Evolutionary conservation across 179 eudicot species (phyloP), one percentile per base, ranked within the genome.

Genomic region (Nepenthes alata): DNA sequence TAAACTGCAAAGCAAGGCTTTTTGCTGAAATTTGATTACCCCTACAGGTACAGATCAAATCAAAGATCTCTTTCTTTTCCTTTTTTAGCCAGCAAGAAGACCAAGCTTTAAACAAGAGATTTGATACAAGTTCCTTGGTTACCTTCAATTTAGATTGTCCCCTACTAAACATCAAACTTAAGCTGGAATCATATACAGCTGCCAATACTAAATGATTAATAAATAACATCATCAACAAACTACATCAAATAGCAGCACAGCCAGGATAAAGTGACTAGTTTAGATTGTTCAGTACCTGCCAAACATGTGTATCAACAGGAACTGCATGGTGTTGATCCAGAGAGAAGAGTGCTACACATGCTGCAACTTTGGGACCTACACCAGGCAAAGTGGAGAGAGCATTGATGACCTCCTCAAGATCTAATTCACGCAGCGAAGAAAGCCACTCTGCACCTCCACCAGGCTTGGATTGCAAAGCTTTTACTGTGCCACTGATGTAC

Each of bases 291-390:
- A 4, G 14, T 54, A 88, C 96, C 93, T 80, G 56, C 98, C 98
- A 91, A 56, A 91, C 91, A 64, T 91, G 98, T 4, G 95, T 86
- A 78, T 91, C 98, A 59, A 91, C 95, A 35, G 95, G 98, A 73
- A 91, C 80, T 13, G 98, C 91, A 47, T 89, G 96, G 75, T 91
- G 98, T 38, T 91, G 98, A 70, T 91, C 98, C 53, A 91, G 76
- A 70, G 96, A 84, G 69, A 91, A 91, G 65, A 91, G 95, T 72
- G 96, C 96, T 60, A 91, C 75, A 74, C 98, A 89, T 2, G 98
- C 91, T 62, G 96, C 98, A 67, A 91, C 98, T 74, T 91, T 91
- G 14, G 98, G 98, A 65, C 98, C 98, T 47, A 91, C 96, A 60
- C 98, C 98, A 54, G 98, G 88, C 55, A 91, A 71, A 55, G 81